A percentile compares a stretch with the other conserved stretches of the same genome.
Conservation (phyloP, 257 asterid species). For the Lycium barbarum region DNA sequence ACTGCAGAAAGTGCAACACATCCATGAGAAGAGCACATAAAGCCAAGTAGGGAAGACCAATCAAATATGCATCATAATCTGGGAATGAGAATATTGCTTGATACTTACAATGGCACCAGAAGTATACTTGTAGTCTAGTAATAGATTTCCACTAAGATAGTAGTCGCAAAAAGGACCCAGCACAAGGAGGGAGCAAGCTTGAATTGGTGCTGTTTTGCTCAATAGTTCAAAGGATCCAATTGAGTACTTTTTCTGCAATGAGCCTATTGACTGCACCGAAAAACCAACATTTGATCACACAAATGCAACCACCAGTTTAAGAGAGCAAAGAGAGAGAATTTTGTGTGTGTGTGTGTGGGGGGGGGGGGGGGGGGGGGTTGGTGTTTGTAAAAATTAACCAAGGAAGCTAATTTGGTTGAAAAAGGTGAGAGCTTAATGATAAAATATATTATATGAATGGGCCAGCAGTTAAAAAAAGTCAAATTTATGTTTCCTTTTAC, state of each 20-base stretch:
- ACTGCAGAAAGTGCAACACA: conserved; percentile 57
- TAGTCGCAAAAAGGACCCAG: conserved; percentile 88
- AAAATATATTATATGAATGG: background rate
- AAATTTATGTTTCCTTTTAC: background rate
- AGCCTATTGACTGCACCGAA: conserved; percentile 89
- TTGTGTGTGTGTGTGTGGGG: too few species aligned
- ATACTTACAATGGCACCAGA: conserved; percentile 76
- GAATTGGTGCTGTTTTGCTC: conserved; percentile 98
- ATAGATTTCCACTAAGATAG: conserved; percentile 66
- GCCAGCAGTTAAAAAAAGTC: background rate
- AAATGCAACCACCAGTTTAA: conserved; percentile 28
- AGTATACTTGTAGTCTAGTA: conserved; percentile 62
- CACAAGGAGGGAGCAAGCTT: conserved; percentile 91
- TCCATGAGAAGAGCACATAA: background rate
- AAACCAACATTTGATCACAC: conserved; percentile 15
- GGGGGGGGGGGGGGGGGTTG: background rate
- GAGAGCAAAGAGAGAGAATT: background rate
- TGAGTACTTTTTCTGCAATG: conserved; percentile 94
- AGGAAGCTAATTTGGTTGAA: background rate
- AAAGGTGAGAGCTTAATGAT: background rate
- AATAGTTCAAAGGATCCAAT: conserved; percentile 91
- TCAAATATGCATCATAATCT: conserved; percentile 25
- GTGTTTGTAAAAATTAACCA: background rate
- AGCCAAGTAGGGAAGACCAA: conserved; percentile 5
- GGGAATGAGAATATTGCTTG: conserved; percentile 13